Evolutionary conservation across 2,329 filamentous ascomycete species (phyloP).

Genomic region (Elsinoe batatas): DNA sequence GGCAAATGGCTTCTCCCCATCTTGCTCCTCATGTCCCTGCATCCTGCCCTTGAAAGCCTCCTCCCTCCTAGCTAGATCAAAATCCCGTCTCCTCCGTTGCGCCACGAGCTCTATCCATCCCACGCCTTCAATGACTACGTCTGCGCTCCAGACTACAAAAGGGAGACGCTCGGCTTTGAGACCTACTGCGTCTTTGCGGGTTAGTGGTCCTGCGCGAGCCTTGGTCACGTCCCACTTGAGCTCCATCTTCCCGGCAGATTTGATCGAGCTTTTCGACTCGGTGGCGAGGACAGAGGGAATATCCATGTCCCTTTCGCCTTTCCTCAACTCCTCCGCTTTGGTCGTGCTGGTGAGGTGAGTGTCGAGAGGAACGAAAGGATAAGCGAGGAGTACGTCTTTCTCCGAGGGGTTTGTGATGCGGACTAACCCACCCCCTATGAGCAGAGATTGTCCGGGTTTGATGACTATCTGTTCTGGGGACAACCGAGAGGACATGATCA

Average conservation of each 20-base stretch:
- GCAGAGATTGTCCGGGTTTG: conserved; percentile 66
- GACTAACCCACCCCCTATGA: conserved; percentile 67
- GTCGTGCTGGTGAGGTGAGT: conserved; percentile 68
- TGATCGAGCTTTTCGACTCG: conserved; percentile 27
- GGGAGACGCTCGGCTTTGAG: conserved; percentile 60
- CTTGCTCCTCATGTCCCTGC: conserved; percentile 13
- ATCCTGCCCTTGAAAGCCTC: conserved; percentile 16
- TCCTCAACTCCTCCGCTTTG: conserved; percentile 68
- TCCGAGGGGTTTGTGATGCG: conserved; percentile 68
- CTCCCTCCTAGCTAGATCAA: conserved; percentile 18
- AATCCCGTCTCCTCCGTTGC: conserved; percentile 39
- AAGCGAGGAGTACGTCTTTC: conserved; percentile 61
- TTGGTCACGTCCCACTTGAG: conserved; percentile 78
- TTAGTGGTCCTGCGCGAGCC: conserved; percentile 63
- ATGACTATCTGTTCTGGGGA: conserved; percentile 63
- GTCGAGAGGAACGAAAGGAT: conserved; percentile 72
- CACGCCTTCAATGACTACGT: conserved; percentile 82
- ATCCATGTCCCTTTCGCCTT: conserved; percentile 48
- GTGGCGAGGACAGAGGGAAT: conserved; percentile 52
- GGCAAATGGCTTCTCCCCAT: conserved; percentile 14
- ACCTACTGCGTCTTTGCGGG: conserved; percentile 51
- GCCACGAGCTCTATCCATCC: conserved; percentile 86
- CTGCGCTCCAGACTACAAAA: conserved; percentile 68
- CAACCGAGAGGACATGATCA: conserved; percentile 72
- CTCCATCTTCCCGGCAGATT: conserved; percentile 62